These are phyloP conservation scores for Marasmius oreades DNA, from an alignment of 1,284 basidiomycete genomes.

Conservation along the genomic window DNA sequence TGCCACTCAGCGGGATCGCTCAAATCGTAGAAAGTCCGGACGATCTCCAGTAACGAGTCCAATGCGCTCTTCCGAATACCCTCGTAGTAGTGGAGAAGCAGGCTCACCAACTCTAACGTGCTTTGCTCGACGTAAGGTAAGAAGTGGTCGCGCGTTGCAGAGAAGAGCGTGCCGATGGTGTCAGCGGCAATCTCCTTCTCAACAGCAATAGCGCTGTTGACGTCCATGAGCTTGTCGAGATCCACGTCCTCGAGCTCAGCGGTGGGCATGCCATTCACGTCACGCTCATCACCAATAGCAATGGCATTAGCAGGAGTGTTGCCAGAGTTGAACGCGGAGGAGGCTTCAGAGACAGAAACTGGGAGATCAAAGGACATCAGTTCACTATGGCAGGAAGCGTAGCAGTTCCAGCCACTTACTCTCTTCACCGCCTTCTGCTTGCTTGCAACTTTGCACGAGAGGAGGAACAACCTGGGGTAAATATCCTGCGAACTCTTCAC, in stretches of 20 bases:
- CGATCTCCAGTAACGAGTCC: conserved; percentile 85
- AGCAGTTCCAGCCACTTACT: conserved; percentile 29
- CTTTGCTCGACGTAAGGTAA: conserved; percentile 84
- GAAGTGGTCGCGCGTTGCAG: conserved; percentile 82
- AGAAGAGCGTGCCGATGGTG: conserved; percentile 91
- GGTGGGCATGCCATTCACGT: conserved; percentile 55
- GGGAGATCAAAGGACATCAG: conserved; percentile 31
- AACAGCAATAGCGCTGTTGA: conserved; percentile 95
- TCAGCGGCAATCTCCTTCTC: conserved; percentile 99
- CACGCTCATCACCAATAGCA: conserved; percentile 48
- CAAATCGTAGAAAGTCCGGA: conserved; percentile 91
- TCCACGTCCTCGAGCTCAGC: conserved; percentile 85
- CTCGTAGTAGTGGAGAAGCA: conserved; percentile 94
- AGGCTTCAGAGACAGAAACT: conserved; percentile 51
- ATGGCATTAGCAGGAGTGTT: conserved; percentile 69
- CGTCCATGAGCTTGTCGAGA: conserved; percentile 82
- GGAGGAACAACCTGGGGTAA: conserved; percentile 86
- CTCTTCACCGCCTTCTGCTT: conserved; percentile 80
- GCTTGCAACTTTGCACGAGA: conserved; percentile 82
- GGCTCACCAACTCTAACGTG: conserved; percentile 78
- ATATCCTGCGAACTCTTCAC: conserved; percentile 90
- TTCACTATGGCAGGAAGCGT: too few relatives aligned
- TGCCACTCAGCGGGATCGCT: conserved; percentile 82
- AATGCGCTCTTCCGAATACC: conserved; percentile 96
- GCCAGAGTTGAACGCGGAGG: conserved; percentile 67